Conservation (phyloP, 2,329 filamentous ascomycete genomes). For the Fusarium sp. region DNA sequence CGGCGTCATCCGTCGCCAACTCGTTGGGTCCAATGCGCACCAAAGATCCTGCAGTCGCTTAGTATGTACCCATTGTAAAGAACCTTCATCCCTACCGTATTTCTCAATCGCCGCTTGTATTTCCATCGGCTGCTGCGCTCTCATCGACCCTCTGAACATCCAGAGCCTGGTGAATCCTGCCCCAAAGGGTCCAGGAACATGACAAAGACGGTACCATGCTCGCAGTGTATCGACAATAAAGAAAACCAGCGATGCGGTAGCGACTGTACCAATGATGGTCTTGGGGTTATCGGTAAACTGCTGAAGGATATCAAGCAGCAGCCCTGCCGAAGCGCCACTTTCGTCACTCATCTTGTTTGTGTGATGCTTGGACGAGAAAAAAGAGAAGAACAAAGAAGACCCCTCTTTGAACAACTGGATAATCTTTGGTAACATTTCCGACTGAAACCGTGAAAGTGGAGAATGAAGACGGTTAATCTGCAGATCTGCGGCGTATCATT, state of each 20-base stretch:
- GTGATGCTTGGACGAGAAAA: neutral
- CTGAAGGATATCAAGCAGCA: neutral
- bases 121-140: conserved; percentile 39
- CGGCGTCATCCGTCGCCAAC: neutral
- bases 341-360: neutral
- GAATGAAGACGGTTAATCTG: neutral
- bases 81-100: neutral
- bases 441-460: neutral
- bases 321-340: neutral
- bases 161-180: conserved; percentile 50
- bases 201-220: conserved; percentile 49
- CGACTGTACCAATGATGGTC: neutral
- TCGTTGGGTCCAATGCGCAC: conserved; percentile 21
- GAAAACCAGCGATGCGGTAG: neutral
- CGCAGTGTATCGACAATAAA: conserved; percentile 28
- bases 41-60: neutral
- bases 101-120: conserved; percentile 31
- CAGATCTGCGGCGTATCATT: neutral
- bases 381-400: neutral
- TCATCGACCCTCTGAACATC: conserved; percentile 46
- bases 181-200: conserved; percentile 50
- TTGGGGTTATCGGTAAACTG: neutral
- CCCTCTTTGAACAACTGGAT: neutral
- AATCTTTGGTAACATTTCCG: neutral
- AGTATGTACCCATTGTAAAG: rapidly evolving